Conservation (phyloP, 805 yeast species). For the Pichia manshurica region DNA sequence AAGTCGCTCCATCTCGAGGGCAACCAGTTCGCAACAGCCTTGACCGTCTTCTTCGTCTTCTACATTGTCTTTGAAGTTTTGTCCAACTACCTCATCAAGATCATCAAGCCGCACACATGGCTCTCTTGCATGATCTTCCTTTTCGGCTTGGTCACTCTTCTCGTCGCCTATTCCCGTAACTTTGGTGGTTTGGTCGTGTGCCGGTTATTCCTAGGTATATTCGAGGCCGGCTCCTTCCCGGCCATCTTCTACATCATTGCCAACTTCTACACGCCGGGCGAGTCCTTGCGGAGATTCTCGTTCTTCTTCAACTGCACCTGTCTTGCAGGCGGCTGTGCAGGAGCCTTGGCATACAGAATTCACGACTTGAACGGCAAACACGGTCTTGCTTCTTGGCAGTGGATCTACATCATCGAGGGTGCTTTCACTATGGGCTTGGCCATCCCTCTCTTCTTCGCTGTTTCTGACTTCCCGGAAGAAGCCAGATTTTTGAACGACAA, state of each 20-base stretch:
- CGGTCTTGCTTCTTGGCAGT: conserved; percentile 40
- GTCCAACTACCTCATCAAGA: conserved; percentile 56
- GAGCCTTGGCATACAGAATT: conserved; percentile 63
- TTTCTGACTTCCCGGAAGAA: conserved; percentile 71
- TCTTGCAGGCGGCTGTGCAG: conserved; percentile 74
- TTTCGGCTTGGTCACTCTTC: conserved; percentile 59
- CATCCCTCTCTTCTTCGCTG: conserved; percentile 35
- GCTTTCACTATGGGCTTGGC: conserved; percentile 32
- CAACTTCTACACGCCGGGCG: conserved; percentile 57
- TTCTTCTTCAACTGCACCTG: conserved; percentile 67
- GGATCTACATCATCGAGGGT: conserved; percentile 40
- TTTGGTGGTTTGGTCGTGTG: conserved; percentile 56
- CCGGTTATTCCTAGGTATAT: conserved; percentile 59
- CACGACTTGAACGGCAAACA: conserved; percentile 45
- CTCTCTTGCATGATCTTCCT: conserved; percentile 49
- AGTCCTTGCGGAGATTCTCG: conserved; percentile 62
- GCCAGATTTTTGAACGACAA: conserved; percentile 46
- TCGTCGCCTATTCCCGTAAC: conserved; percentile 57
- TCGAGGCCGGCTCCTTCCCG: conserved; percentile 71
- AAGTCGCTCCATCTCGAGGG: conserved; percentile 49
- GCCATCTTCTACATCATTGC: conserved; percentile 66
- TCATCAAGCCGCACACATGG: conserved; percentile 60
- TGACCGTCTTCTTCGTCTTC: conserved; percentile 68
- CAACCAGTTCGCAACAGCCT: conserved; percentile 55
- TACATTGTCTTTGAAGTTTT: conserved; percentile 62